Conservation (phyloP, 352 stramenopile genomes). For the Phytopythium aichiense region DNA sequence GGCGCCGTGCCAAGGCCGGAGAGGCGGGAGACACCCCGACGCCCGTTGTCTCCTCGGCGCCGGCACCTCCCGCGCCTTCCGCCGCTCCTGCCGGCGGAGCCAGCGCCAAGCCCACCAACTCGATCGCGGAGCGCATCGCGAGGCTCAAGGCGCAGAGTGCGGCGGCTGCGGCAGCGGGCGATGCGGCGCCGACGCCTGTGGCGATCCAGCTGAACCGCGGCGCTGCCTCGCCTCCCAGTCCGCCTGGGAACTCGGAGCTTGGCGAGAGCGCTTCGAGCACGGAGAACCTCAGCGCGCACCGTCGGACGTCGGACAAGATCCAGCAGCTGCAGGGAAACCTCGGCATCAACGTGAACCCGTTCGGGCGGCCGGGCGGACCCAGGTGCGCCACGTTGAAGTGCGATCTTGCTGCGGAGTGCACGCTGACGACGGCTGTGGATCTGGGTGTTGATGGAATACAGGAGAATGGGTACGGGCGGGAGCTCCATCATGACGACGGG, state of each 20-base stretch:
- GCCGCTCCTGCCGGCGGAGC: constrained; percentile 7
- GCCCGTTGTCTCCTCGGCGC: constrained; percentile 25
- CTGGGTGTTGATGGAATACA: not conserved
- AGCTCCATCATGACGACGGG: constrained; percentile 80
- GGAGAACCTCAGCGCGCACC: constrained; percentile 17
- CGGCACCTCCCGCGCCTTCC: constrained; percentile 11
- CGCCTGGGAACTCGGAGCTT: not conserved
- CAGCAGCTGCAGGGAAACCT: constrained; percentile 74
- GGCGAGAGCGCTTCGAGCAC: constrained; percentile 1
- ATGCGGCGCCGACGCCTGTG: constrained; percentile 18
- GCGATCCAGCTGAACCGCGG: constrained; percentile 23
- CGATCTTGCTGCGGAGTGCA: not conserved
- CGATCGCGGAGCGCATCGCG: constrained; percentile 76
- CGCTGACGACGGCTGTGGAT: not conserved
- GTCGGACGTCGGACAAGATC: constrained; percentile 50
- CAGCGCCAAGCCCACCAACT: constrained; percentile 25
- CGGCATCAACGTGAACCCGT: constrained; percentile 85
- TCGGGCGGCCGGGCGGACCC: constrained; percentile 41
- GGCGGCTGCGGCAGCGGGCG: constrained; percentile 19
- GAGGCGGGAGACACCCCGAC: constrained; percentile 24
- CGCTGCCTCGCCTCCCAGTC: constrained; percentile 6
- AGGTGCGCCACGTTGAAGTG: constrained; percentile 10
- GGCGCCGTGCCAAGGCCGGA: constrained; percentile 66
- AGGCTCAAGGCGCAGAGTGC: constrained; percentile 66
- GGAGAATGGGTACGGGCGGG: constrained; percentile 12